Percentiles rank a stretch among this genome's conserved stretches.
phyloP scores from a whole-genome alignment of 768 basidiomycete species.

The Pleurotus eryngii region DNA sequence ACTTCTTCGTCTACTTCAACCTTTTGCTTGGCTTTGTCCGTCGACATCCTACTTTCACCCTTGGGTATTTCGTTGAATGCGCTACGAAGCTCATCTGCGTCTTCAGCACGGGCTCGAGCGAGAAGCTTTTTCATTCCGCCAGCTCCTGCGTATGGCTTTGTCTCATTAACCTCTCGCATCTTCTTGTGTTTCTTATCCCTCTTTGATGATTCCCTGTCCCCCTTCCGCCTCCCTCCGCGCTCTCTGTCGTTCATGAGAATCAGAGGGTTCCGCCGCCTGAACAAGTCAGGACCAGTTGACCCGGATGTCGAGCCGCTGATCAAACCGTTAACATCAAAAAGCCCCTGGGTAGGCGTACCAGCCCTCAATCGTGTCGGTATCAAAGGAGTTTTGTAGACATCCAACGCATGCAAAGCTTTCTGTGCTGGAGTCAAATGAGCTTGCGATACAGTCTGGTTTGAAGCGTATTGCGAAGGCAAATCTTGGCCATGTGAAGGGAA shows the following conservation, averaged over 20 bases:
- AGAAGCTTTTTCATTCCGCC: constrained; percentile 78
- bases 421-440: constrained; percentile 47
- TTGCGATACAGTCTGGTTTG: constrained; percentile 1
- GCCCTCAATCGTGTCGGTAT: constrained; percentile 53
- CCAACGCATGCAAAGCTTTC: constrained; percentile 65
- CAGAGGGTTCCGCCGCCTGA: constrained; percentile 46
- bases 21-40: constrained; percentile 39
- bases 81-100: not conserved
- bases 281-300: constrained; percentile 55
- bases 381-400: constrained; percentile 77
- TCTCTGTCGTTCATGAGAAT: constrained; percentile 53
- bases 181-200: constrained; percentile 31
- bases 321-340: constrained; percentile 23
- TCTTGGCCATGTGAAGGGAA: constrained; percentile 38
- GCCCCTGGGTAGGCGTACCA: constrained; percentile 30
- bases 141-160: constrained; percentile 76
- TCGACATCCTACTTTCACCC: constrained; percentile 44
- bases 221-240: not conserved
- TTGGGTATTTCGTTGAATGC: not conserved
- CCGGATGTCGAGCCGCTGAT: constrained; percentile 27
- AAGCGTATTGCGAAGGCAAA: constrained; percentile 17
- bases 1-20: constrained; percentile 27
- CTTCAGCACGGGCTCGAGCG: constrained; percentile 32
- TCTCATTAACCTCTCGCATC: constrained; percentile 44
- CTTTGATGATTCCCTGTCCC: constrained; percentile 45